Percentiles rank a stretch among this genome's conserved stretches.
Evolutionary conservation across 129 eudicot species (phyloP).

Genomic region (Arctium lappa): DNA sequence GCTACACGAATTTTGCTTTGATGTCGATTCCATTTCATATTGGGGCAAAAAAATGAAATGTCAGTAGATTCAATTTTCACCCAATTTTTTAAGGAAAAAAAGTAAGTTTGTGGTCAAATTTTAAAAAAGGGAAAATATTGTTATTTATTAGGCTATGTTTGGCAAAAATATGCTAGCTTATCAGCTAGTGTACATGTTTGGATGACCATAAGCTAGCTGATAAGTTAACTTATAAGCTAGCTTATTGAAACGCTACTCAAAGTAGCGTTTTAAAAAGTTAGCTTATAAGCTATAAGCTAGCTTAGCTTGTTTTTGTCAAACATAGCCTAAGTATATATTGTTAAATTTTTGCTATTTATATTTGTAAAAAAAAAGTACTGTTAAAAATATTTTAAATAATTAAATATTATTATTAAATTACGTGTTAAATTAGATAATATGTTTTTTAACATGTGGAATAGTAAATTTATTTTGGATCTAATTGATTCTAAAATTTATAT

Average conservation of each 20-base stretch:
- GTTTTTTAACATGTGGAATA: neutral
- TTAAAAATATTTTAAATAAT: too few relatives aligned
- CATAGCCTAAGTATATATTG: too few relatives aligned
- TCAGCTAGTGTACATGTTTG: too few relatives aligned
- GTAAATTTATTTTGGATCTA: neutral
- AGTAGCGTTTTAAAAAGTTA: too few relatives aligned
- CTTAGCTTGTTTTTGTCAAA: too few relatives aligned
- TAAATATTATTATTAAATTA: neutral
- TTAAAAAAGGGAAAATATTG: neutral
- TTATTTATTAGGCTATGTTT: too few relatives aligned
- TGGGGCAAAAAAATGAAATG: constrained; percentile 14
- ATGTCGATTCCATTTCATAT: constrained; percentile 21
- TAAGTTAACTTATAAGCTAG: too few relatives aligned
- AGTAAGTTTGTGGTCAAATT: neutral
- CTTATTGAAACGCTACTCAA: too few relatives aligned
- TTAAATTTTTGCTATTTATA: neutral
- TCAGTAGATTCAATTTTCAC: neutral
- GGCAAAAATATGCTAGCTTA: too few relatives aligned
- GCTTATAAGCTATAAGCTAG: too few relatives aligned
- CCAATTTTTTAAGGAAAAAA: neutral
- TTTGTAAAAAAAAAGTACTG: neutral
- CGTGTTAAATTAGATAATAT: neutral
- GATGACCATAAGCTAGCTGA: too few relatives aligned
- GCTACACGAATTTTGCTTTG: constrained; percentile 25
- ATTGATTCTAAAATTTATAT: neutral